Conservation (phyloP, 495 filamentous ascomycete species). For the Aspergillus kassunensis region DNA sequence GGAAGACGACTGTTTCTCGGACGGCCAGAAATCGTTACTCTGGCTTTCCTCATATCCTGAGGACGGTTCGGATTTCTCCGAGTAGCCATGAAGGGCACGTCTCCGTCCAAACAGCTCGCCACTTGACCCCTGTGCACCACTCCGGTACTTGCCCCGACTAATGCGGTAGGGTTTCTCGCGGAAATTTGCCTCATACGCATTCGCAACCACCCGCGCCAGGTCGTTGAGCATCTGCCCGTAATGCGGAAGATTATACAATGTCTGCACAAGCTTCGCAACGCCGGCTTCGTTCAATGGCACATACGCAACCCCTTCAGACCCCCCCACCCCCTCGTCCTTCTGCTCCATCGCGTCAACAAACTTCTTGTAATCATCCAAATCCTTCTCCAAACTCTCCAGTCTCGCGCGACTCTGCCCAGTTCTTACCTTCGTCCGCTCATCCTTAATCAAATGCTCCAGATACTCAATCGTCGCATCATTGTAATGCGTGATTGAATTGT, state of each 20-base stretch:
- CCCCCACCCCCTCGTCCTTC: neutral
- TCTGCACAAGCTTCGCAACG: conserved; percentile 5
- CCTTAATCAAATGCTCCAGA: conserved; percentile 8
- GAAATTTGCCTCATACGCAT: conserved; percentile 8
- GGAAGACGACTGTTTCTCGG: conserved; percentile 1
- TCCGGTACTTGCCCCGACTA: neutral
- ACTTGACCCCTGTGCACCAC: neutral
- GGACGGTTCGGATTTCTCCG: neutral
- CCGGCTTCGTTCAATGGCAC: conserved; percentile 2
- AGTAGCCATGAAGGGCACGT: too few relatives aligned
- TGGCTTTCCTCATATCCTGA: too few relatives aligned
- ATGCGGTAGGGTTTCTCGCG: conserved; percentile 7
- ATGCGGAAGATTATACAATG: conserved; percentile 7
- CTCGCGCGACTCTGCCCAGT: conserved; percentile 1
- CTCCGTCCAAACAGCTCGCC: neutral
- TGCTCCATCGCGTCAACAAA: conserved; percentile 9
- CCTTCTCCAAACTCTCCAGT: conserved; percentile 4
- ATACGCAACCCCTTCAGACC: neutral
- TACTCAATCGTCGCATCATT: conserved; percentile 10
- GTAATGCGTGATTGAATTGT: conserved; percentile 11
- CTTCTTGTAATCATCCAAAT: conserved; percentile 4
- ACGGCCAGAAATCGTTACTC: conserved; percentile 1
- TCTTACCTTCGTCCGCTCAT: conserved; percentile 3
- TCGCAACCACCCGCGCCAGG: conserved; percentile 8
- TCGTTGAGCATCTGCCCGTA: conserved; percentile 12